Evolutionary conservation across 2,329 filamentous ascomycete species (phyloP), one percentile per base, ranked within the genome.

Genomic region (Zarea fungicola): DNA sequence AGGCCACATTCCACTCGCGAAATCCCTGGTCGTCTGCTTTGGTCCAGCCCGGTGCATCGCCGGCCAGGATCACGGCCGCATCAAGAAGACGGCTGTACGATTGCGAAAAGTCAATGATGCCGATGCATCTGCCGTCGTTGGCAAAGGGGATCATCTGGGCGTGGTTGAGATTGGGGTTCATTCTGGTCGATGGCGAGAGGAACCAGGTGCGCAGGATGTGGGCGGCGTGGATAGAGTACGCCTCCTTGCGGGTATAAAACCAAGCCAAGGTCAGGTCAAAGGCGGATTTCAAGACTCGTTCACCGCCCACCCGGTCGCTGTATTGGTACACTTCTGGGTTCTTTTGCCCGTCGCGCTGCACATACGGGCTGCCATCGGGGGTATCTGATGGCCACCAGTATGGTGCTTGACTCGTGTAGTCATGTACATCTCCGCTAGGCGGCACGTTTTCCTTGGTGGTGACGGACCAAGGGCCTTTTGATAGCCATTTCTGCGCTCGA

Each of bases 121-220:
- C 56, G 21, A 60, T 58, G 3, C 47, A 45, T 2, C 54, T 40
- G 18, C 54, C 54, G 9, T 49, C 47, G 35, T 57, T 56, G 28
- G 53, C 46, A 47, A 58, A 58, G 2, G 58, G 59, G n/a, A 55
- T 49, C 14, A 54, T 50, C 29, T 55, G 54, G 8, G 54, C 54
- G 35, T 60, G 58, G 40, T 60, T 52, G 6, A 62, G 55, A 44
- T 61, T 58, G 2, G 59, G 59, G 19, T 55, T 57, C 60, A 62
- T 62, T 16, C 50, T 50, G 4, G 60, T 62, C 3, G 39, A 44
- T 1, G 54, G 42, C 3, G 48, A 35, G 16, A 62, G 28, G 32
- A 62, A 62, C 58, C 59, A 62, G 2, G 56, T 62, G 10, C 55
- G 52, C 4, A 62, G 49, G 25, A 62, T 59, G 7, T 52, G 28